Evolutionary conservation across 73 alveolate genomes (phyloP).

Genomic region (Loxodes magnus): DNA sequence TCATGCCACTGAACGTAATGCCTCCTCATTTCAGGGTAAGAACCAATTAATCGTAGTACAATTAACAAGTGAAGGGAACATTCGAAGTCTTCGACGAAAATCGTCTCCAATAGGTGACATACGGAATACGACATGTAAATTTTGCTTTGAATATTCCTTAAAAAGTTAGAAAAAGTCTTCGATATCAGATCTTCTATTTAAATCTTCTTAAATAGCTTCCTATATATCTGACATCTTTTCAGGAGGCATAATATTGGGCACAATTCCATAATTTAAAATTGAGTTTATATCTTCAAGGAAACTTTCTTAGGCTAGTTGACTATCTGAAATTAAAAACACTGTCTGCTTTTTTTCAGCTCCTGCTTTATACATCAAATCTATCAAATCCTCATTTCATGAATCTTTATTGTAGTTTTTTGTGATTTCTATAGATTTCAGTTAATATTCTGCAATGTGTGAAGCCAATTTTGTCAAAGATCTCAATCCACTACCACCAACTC

Average conservation of each 20-base stretch:
- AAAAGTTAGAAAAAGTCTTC: constrained; percentile 54
- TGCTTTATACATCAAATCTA: constrained; percentile 60
- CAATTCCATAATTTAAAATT: constrained; percentile 95
- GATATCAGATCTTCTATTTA: constrained; percentile 52
- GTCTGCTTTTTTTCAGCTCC: constrained; percentile 72
- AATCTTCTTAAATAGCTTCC: constrained; percentile 35
- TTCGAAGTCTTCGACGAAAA: constrained; percentile 87
- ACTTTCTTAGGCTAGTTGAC: constrained; percentile 92
- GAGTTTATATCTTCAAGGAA: constrained; percentile 95
- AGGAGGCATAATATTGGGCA: constrained; percentile 89
- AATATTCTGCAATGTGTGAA: constrained; percentile 83
- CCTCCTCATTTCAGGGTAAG: constrained; percentile 98
- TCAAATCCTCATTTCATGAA: constrained; percentile 88
- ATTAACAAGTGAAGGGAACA: constrained; percentile 98
- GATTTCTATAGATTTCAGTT: constrained; percentile 61
- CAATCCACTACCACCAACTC: constrained; percentile 99
- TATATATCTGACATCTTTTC: constrained; percentile 59
- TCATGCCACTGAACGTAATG: constrained; percentile 88
- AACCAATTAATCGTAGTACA: constrained; percentile 95
- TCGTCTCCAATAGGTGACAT: constrained; percentile 97
- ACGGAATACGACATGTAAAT: constrained; percentile 86
- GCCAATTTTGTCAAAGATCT: constrained; percentile 93
- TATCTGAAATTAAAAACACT: constrained; percentile 89
- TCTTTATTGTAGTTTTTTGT: constrained; percentile 57
- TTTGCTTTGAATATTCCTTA: constrained; percentile 24